These are phyloP conservation scores for Excoecaria cochinchinensis DNA, from an alignment of 345 rosid genomes.

Conservation along the genomic window DNA sequence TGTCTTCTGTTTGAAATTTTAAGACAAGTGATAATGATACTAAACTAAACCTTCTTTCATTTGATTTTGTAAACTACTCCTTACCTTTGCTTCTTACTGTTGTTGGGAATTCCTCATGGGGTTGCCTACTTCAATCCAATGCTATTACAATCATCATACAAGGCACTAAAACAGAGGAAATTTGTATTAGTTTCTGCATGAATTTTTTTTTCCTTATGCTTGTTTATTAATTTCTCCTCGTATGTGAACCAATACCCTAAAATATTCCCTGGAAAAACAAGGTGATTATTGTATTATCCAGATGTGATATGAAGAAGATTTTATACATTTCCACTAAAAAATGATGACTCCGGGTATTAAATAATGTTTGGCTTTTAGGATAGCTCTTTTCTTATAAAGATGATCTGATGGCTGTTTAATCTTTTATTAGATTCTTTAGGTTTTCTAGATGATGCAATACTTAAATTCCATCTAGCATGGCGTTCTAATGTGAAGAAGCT, in stretches of 20 bases:
- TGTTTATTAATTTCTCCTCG: not conserved
- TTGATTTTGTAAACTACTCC: not conserved
- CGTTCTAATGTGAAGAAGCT: not conserved
- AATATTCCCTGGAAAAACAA: not conserved
- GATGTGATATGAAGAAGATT: not conserved
- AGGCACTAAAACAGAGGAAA: not conserved
- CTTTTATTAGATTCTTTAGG: not conserved
- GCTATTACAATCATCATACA: not conserved
- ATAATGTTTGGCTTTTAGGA: not conserved
- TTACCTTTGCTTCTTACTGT: not conserved
- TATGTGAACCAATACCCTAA: not conserved
- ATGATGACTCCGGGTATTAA: not conserved
- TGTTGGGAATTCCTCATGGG: too few species aligned
- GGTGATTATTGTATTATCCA: not conserved
- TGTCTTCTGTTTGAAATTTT: not conserved
- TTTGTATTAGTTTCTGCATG: not conserved
- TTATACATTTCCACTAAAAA: not conserved
- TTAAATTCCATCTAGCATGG: slow-evolving; percentile 1
- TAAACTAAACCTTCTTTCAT: not conserved
- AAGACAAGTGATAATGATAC: not conserved
- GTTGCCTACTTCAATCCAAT: not conserved
- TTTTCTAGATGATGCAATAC: not conserved
- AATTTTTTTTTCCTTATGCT: not conserved
- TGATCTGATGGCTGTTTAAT: not conserved
- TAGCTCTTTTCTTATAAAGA: not conserved